phyloP scores from a whole-genome alignment of 768 basidiomycete species.

The Boletus rex-veris region DNA sequence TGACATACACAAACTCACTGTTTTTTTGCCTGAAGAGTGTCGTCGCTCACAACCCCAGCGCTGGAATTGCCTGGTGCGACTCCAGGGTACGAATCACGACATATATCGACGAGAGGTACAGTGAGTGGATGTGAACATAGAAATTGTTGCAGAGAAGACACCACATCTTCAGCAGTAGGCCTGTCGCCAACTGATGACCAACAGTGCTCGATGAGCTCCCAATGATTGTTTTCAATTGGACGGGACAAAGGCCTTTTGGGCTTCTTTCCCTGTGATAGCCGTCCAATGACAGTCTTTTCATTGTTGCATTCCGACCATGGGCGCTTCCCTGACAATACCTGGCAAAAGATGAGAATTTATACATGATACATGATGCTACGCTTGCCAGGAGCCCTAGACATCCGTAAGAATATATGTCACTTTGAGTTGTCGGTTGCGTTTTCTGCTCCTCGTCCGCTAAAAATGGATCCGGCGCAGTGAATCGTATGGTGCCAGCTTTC shows the following conservation, averaged over 20 bases:
- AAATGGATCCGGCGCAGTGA: neutral
- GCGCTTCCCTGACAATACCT: neutral
- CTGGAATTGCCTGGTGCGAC: too few relatives aligned
- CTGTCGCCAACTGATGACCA: neutral
- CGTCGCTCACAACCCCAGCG: too few relatives aligned
- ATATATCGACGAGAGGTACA: too few relatives aligned
- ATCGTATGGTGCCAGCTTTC: neutral
- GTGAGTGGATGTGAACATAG: neutral
- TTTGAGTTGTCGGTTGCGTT: neutral
- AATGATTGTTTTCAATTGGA: conserved; percentile 5
- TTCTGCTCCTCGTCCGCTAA: neutral
- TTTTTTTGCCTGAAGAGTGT: too few relatives aligned
- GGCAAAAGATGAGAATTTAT: neutral
- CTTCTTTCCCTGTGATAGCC: neutral
- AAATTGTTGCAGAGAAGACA: neutral
- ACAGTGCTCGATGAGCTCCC: conserved; percentile 4
- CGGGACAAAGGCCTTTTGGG: neutral
- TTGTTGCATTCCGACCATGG: neutral
- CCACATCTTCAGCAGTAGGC: neutral
- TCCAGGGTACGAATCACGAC: too few relatives aligned
- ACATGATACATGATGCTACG: neutral
- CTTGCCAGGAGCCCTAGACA: neutral
- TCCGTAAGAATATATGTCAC: neutral
- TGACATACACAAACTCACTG: too few relatives aligned
- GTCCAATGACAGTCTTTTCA: neutral